Evolutionary conservation across 306 rosid species (phyloP), one percentile per base, ranked within the genome.

Genomic region (Lathyrus oleraceus): DNA sequence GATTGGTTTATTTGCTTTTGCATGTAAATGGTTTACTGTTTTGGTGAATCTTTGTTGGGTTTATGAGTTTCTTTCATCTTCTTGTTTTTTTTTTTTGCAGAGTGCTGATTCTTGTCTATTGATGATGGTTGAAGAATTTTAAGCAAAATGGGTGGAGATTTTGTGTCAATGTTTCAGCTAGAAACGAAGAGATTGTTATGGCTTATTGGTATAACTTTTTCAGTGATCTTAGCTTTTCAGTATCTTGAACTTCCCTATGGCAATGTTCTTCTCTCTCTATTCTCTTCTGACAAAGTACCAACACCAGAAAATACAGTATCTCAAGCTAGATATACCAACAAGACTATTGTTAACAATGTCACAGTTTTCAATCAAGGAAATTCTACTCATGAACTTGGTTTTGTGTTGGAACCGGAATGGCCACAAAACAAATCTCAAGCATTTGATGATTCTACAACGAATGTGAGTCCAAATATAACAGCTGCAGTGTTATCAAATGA

Each of bases 101-200:
- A 61, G 61, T 69, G 82, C 65, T 75, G 47, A 20, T 62, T 70
- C 71, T 49, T 58, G 32, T 60, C 63, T 61, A 62, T 57, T 27
- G 70, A 70, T 12, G 44, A 43, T 70, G 8, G 53, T 72, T 21
- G 52, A 32, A 48, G 38, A 23, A 17, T 63, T 73, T 7, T 28
- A 66, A 69, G 62, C 58, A 49, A 83, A 78, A 92, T 88, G 96
- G 78, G 81, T 82, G 85, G 67, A 64, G 79, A 77, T 53, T 65
- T 86, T 69, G 56, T 62, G 17, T 64, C 81, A 77, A 64, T 72
- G 51, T 82, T 84, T 75, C 95, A 69, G 53, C 57, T 67, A 14
- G 89, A 81, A 78, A 59, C 87, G 2, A 89, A 74, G 87, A 86
- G 83, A 75, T 77, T 92, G 72, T 54, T 83, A 52, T 84, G 88